Evolutionary conservation across 2,329 filamentous ascomycete species (phyloP), one percentile per base, ranked within the genome.

Genomic region (Penicillium brasilianum): DNA sequence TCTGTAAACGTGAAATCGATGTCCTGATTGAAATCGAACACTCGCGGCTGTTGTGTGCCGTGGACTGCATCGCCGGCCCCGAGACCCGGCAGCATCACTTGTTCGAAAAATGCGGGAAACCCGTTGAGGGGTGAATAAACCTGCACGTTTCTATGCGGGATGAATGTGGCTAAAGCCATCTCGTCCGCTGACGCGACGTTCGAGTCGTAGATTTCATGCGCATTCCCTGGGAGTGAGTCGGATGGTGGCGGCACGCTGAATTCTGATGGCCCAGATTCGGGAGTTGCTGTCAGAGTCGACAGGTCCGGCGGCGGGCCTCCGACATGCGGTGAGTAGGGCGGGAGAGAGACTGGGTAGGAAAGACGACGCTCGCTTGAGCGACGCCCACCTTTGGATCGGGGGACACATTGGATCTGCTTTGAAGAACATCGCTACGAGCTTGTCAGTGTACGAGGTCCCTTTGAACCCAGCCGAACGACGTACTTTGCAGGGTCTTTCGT

Each of bases 51-150:
- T 28, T 66, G 63, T 14, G 55, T 57, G 6, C 34, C 57, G 6
- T 59, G 58, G 7, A 44, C 8, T 4, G 30, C 14, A 13, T 60
- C 39, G 4, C 51, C 43, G 11, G 46, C 18, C 5, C 53, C 57
- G 0, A 60, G 10, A 28, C 30, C 46, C 1, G 63, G 63, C 1
- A 66, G 55, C 63, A 66, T 66, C 28, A 63, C 63, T 22, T 64
- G 63, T 28, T 66, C 63, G 28, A 66, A 66, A 22, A 66, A 66
- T 4, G 59, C 59, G 2, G 63, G 63, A 20, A 64, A 66, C 4
- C 22, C 49, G 18, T 61, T 60, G 9, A 64, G 44, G 9, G 32
- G 44, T 2, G 55, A 44, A 49, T 52, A 58, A 5, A n/a, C 14
- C 37, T 57, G 37, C 14, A 58, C 32, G 4, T 52, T 44, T 22